Percentiles rank a stretch among this genome's conserved stretches.
These are phyloP conservation scores for Hordeum marinum DNA, from an alignment of 176 grass and related monocot genomes.

Conservation along the genomic window DNA sequence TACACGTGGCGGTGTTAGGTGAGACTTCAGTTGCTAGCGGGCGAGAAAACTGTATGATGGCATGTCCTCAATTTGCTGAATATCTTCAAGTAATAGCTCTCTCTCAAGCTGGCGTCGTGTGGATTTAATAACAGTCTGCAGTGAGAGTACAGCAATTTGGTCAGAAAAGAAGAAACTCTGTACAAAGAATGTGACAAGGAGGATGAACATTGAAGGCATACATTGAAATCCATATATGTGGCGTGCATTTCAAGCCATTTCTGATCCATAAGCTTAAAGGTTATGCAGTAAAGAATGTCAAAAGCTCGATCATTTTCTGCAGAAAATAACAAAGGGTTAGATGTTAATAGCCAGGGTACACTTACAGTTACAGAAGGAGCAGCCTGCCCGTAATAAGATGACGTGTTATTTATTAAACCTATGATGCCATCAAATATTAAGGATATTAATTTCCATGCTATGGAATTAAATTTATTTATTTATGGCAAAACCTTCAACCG, in stretches of 20 bases:
- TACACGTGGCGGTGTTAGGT: slow-evolving; percentile 19
- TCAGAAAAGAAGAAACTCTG: slow-evolving; percentile 6
- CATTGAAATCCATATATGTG: slow-evolving; percentile 96
- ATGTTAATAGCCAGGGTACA: not conserved
- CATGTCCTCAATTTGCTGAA: slow-evolving; percentile 78
- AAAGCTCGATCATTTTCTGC: slow-evolving; percentile 90
- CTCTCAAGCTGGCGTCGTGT: slow-evolving; percentile 71
- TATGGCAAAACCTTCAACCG: not conserved
- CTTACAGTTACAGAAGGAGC: not conserved
- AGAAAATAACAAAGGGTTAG: slow-evolving; percentile 16
- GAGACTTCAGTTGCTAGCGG: slow-evolving; percentile 35
- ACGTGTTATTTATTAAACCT: not conserved
- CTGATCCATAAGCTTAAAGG: slow-evolving; percentile 91
- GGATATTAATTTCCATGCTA: not conserved
- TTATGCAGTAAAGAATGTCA: slow-evolving; percentile 92
- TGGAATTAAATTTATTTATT: not conserved
- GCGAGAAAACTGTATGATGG: slow-evolving; percentile 69
- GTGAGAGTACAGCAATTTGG: not conserved
- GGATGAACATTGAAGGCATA: slow-evolving; percentile 23
- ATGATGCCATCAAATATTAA: not conserved
- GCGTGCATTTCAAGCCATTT: slow-evolving; percentile 94
- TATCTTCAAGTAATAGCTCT: slow-evolving; percentile 77
- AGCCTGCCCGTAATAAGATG: not conserved
- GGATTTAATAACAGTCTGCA: slow-evolving; percentile 78
- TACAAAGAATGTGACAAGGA: not conserved